Evolutionary conservation across 1,284 basidiomycete species (phyloP).

Genomic region (Trichosporon sp.): DNA sequence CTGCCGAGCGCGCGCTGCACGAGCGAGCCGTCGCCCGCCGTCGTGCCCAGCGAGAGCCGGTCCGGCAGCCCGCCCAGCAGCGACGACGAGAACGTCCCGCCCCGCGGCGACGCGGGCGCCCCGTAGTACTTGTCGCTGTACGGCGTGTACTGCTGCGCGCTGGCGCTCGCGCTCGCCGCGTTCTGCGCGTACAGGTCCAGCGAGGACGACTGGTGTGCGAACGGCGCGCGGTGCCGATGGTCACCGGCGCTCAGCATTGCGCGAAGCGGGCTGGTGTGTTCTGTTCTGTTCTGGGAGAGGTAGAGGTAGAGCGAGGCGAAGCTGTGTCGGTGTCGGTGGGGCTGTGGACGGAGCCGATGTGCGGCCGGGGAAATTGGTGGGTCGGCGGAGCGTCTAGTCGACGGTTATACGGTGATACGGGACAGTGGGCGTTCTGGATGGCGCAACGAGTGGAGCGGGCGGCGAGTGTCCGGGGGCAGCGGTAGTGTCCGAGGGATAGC

Average conservation of each 20-base stretch:
- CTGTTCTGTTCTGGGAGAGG: background rate
- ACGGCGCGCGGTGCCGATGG: constrained; percentile 41
- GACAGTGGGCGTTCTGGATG: no score
- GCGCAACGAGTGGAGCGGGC: no score
- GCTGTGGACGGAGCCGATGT: no score
- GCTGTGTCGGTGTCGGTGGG: no score
- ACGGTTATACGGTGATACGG: no score
- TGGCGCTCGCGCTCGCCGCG: no score
- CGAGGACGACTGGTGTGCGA: constrained; percentile 32
- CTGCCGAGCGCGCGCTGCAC: background rate
- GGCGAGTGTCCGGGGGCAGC: no score
- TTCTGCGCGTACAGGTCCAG: constrained; percentile 14
- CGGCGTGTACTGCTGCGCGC: no score
- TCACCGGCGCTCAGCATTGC: constrained; percentile 18
- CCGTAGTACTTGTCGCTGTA: background rate
- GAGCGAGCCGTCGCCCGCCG: background rate
- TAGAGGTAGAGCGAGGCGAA: no score
- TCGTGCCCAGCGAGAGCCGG: background rate
- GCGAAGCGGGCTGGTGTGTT: background rate
- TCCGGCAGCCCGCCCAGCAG: background rate
- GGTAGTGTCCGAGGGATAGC: no score
- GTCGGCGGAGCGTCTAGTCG: no score
- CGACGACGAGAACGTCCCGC: background rate
- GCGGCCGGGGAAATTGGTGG: no score
- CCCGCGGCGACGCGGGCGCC: background rate